Conservation (phyloP, 495 filamentous ascomycete genomes). For the Hypoxylon perforatum region DNA sequence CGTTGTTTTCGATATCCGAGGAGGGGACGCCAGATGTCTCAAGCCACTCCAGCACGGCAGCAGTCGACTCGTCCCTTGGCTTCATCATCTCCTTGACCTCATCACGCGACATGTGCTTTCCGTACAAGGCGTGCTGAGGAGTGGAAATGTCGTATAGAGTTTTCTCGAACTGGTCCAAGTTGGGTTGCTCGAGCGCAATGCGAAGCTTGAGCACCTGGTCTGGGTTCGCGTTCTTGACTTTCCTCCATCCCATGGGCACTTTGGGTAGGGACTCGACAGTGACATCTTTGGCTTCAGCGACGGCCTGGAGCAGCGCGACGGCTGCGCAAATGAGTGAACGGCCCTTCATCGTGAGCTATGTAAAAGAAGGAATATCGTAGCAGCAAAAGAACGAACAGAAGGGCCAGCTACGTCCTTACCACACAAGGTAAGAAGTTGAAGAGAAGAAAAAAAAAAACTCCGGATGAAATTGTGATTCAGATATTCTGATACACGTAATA, state of each 20-base stretch:
- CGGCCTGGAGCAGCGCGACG: slow-evolving; percentile 36
- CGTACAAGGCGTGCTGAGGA: slow-evolving; percentile 69
- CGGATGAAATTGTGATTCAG: neutral
- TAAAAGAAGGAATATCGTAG: neutral
- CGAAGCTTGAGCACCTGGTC: slow-evolving; percentile 59
- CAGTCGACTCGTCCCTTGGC: slow-evolving; percentile 56
- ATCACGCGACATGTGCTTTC: slow-evolving; percentile 70
- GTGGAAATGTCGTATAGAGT: slow-evolving; percentile 71
- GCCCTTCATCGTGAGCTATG: slow-evolving; percentile 29
- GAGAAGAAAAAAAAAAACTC: slow-evolving; percentile 3
- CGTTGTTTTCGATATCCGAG: slow-evolving; percentile 55
- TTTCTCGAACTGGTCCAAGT: slow-evolving; percentile 66
- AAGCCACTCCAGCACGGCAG: slow-evolving; percentile 63
- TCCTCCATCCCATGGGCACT: slow-evolving; percentile 61
- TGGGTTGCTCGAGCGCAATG: slow-evolving; percentile 65
- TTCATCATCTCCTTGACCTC: slow-evolving; percentile 62
- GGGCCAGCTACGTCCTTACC: slow-evolving; percentile 8
- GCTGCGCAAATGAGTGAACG: slow-evolving; percentile 36
- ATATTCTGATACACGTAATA: slow-evolving; percentile 30
- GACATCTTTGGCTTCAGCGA: slow-evolving; percentile 44
- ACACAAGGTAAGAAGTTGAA: slow-evolving; percentile 7
- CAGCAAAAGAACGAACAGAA: neutral
- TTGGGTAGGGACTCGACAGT: slow-evolving; percentile 58
- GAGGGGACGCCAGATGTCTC: slow-evolving; percentile 53
- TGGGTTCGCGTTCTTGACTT: slow-evolving; percentile 49